Conservation (phyloP, 2,329 filamentous ascomycete genomes). For the Aspergillus sp. region DNA sequence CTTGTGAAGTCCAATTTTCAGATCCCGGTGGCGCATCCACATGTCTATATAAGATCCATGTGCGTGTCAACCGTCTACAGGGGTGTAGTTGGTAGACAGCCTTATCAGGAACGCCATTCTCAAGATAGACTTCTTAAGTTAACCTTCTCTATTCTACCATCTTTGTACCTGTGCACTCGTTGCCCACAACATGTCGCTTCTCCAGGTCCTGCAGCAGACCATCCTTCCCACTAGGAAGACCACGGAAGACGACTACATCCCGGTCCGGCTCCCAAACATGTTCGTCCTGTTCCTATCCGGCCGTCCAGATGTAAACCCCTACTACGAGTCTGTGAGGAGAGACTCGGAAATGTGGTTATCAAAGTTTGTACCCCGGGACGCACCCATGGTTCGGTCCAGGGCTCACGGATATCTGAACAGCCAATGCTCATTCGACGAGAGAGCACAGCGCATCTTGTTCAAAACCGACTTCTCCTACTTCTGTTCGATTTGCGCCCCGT, state of each 20-base stretch:
- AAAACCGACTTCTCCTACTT: conserved; percentile 26
- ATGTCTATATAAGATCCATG: no score
- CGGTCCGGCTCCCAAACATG: conserved; percentile 24
- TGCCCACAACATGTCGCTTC: not conserved
- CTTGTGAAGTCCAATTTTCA: no score
- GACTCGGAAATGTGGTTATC: conserved; percentile 26
- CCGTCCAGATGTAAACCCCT: conserved; percentile 19
- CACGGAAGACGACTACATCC: not conserved
- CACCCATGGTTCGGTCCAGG: not conserved
- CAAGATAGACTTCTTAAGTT: not conserved
- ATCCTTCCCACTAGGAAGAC: not conserved
- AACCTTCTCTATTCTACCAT: not conserved
- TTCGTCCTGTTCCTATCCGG: conserved; percentile 29
- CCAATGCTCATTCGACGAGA: conserved; percentile 15
- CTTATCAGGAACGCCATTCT: not conserved
- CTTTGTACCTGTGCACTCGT: not conserved
- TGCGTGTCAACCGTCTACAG: no score
- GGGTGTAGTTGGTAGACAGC: no score
- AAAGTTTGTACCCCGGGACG: conserved; percentile 8
- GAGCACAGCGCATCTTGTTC: conserved; percentile 6
- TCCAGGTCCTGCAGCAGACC: not conserved
- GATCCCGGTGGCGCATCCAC: no score
- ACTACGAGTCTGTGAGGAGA: conserved; percentile 21
- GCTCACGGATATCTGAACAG: conserved; percentile 6
- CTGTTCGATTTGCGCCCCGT: conserved; percentile 22